Evolutionary conservation across 2,329 filamentous ascomycete species (phyloP).

Genomic region (Fusarium sp.): DNA sequence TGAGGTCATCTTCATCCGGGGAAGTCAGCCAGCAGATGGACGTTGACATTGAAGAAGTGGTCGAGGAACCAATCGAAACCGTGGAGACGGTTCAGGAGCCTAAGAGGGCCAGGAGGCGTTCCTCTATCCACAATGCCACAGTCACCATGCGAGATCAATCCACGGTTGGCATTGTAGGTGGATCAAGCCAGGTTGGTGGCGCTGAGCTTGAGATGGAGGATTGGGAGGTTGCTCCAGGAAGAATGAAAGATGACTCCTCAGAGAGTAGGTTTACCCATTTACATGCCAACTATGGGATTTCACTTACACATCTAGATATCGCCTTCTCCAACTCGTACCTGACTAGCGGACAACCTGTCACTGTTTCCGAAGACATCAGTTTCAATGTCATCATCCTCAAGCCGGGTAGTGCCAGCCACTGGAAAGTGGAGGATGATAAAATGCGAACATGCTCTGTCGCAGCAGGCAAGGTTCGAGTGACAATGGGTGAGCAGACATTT

Average conservation of each 20-base stretch:
- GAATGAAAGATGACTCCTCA: constrained; percentile 49
- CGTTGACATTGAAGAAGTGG: not conserved
- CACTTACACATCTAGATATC: constrained; percentile 51
- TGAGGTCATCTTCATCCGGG: constrained; percentile 11
- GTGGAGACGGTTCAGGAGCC: not conserved
- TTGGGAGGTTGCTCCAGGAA: constrained; percentile 62
- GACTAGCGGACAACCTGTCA: constrained; percentile 53
- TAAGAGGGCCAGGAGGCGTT: constrained; percentile 1
- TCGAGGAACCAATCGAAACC: not conserved
- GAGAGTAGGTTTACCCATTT: constrained; percentile 53
- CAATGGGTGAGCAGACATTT: constrained; percentile 54
- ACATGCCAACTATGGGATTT: not conserved
- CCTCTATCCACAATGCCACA: not conserved
- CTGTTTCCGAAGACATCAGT: constrained; percentile 54
- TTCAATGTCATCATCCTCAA: constrained; percentile 59
- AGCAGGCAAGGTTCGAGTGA: constrained; percentile 57
- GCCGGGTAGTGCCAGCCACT: constrained; percentile 53
- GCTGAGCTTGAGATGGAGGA: constrained; percentile 55
- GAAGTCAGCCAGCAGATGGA: constrained; percentile 17
- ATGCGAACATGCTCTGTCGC: constrained; percentile 57
- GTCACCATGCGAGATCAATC: not conserved
- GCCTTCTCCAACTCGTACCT: constrained; percentile 60
- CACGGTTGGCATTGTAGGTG: not conserved
- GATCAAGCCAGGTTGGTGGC: constrained; percentile 14
- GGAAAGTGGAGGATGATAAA: constrained; percentile 47